phyloP scores from a whole-genome alignment of 2,329 filamentous ascomycete genomes.

The Colletotrichum sp. region DNA sequence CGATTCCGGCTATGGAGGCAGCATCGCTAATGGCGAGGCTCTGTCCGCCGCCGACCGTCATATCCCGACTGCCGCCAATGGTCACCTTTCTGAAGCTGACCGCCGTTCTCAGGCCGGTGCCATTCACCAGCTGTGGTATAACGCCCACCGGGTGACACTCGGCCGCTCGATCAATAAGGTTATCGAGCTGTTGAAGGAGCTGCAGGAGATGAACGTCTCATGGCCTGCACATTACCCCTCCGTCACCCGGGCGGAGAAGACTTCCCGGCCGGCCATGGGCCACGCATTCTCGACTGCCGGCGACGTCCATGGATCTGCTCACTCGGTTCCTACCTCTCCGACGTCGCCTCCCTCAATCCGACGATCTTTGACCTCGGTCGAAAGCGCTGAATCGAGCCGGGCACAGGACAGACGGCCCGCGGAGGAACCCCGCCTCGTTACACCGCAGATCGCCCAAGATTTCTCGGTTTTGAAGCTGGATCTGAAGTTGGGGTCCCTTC shows the following conservation, averaged over 20 bases:
- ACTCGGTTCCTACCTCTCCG: conserved; percentile 38
- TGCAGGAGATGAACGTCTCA: conserved; percentile 87
- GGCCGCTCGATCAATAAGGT: conserved; percentile 86
- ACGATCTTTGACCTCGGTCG: conserved; percentile 76
- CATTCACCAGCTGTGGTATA: conserved; percentile 93
- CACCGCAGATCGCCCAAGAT: conserved; percentile 91
- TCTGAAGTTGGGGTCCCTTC: conserved; percentile 84
- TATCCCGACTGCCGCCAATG: conserved; percentile 19
- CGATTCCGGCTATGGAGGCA: conserved; percentile 93
- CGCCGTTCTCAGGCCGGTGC: conserved; percentile 73
- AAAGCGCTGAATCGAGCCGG: conserved; percentile 74
- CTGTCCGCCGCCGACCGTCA: conserved; percentile 30
- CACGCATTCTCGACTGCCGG: conserved; percentile 68
- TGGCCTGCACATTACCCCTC: conserved; percentile 98
- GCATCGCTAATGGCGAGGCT: conserved; percentile 69
- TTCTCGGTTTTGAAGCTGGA: conserved; percentile 96
- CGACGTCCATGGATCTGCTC: conserved; percentile 45
- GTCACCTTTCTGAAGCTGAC: conserved; percentile 46
- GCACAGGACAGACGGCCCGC: conserved; percentile 65
- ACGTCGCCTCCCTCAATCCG: conserved; percentile 58
- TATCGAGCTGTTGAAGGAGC: conserved; percentile 79
- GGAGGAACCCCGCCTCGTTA: conserved; percentile 82
- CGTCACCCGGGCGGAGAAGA: conserved; percentile 66
- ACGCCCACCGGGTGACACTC: conserved; percentile 87
- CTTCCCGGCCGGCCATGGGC: conserved; percentile 65